Evolutionary conservation across 2,329 filamentous ascomycete species (phyloP), one percentile per base, ranked within the genome.

Genomic region (Fusarium succisae): DNA sequence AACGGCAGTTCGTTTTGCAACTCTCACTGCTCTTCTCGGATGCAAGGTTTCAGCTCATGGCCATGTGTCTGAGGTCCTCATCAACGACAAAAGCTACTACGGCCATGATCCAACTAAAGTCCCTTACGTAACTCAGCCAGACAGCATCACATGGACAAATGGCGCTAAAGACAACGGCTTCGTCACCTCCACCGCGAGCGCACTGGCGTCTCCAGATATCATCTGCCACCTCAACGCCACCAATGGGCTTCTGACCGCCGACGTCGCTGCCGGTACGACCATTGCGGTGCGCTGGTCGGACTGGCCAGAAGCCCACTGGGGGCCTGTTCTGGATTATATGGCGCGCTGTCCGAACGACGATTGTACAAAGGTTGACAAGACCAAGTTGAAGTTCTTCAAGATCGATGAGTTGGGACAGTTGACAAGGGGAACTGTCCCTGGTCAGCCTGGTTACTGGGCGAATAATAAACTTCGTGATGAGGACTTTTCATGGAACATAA

Each of bases 381-480:
- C 24, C 3, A 54, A 54, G 10, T 13, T 54, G n/a, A 38, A 54
- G n/a, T 54, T 54, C 24, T 54, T 54, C 9, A 54, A 54, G 32
- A 54, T 54, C 5, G 24, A 54, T 26, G 32, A 54, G 24, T 2
- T 54, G 32, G 32, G 50, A 1, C 50, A 54, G 32, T 0, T 54
- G 18, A 38, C 32, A 3, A 26, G 32, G 3, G 50, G 50, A 6
- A 54, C 18, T 28, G 18, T 38, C 0, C 32, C 50, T 28, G 50
- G 50, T 0, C 14, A 22, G 0, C 50, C 50, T 0, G 50, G 50
- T 0, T 54, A 54, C 2, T 54, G 32, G 50, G 32, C 32, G 2
- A 54, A 38, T 15, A 54, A 54, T 0, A 54, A 54, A 6, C 32
- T 54, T 2, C 32, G 50, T 5, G 50, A 54, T 8, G 24, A 26